A percentile compares a stretch with the other conserved stretches of the same genome.
Evolutionary conservation across 176 grass and related monocot species (phyloP).

Genomic region (Alloteropsis semialata): DNA sequence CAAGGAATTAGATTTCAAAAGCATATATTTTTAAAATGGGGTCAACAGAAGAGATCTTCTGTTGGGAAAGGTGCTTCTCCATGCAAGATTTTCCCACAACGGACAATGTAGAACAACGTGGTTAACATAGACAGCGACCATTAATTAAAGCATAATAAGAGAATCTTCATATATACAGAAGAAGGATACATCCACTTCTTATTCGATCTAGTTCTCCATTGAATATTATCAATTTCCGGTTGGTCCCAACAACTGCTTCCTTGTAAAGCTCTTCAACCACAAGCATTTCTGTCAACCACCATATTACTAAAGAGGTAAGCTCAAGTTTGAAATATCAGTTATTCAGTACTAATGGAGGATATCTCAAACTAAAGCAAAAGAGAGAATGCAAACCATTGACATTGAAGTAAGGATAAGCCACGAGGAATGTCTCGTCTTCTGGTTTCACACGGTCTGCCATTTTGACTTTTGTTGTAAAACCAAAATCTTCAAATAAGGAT

Average conservation of each 20-base stretch:
- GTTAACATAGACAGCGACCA: background rate
- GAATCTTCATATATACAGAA: background rate
- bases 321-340: conserved; percentile 16
- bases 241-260: conserved; percentile 65
- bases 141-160: background rate
- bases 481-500: conserved; percentile 95
- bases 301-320: conserved; percentile 4
- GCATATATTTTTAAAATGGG: background rate
- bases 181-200: conserved; percentile 99
- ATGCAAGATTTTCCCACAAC: background rate
- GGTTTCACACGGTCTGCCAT: conserved; percentile 81
- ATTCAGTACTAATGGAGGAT: background rate
- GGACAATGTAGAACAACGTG: background rate
- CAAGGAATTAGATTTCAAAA: conserved; percentile 37
- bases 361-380: background rate
- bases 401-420: conserved; percentile 99
- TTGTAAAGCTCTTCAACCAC: conserved; percentile 97
- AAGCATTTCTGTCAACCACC: conserved; percentile 73
- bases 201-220: conserved; percentile 96
- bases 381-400: conserved; percentile 69
- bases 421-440: conserved; percentile 76
- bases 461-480: conserved; percentile 84
- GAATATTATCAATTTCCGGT: conserved; percentile 84
- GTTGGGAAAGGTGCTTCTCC: background rate
- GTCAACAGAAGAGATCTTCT: background rate